Conservation (phyloP, 805 yeast species). For the Candida pseudoglaebosa region DNA sequence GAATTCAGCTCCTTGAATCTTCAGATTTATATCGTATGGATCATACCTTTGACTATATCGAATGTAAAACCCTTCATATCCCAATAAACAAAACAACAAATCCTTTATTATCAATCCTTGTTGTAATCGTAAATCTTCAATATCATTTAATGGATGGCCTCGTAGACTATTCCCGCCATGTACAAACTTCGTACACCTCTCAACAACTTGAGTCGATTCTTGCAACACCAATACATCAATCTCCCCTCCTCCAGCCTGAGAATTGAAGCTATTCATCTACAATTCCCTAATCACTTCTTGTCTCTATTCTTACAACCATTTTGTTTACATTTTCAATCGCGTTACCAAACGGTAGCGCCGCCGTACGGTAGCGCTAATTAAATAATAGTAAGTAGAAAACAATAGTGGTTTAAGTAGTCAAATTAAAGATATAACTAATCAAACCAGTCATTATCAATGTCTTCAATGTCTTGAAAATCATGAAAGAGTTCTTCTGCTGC, state of each 20-base stretch:
- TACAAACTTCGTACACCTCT: neutral
- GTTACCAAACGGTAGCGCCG: constrained; percentile 2
- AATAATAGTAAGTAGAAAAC: neutral
- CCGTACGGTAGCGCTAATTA: constrained; percentile 1
- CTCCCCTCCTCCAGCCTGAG: neutral
- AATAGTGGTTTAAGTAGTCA: neutral
- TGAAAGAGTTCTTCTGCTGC: constrained; percentile 30
- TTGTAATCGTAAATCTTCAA: constrained; percentile 52
- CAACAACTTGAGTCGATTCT: neutral
- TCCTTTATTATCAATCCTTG: constrained; percentile 74
- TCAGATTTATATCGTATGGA: constrained; percentile 35
- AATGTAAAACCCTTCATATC: constrained; percentile 75
- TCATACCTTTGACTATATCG: constrained; percentile 62
- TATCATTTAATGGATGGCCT: constrained; percentile 45
- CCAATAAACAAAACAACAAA: constrained; percentile 60
- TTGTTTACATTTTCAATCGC: constrained; percentile 1
- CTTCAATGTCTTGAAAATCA: constrained; percentile 25
- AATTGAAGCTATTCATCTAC: neutral
- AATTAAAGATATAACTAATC: neutral
- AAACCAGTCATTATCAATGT: constrained; percentile 10
- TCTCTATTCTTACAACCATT: neutral
- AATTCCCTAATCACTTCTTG: too few relatives aligned
- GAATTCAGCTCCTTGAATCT: constrained; percentile 70
- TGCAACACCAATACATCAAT: constrained; percentile 1
- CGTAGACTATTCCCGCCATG: constrained; percentile 18